A percentile compares a stretch with the other conserved stretches of the same genome.
Evolutionary conservation across 148 eudicot species (phyloP).

Genomic region (Persicaria tinctoria): DNA sequence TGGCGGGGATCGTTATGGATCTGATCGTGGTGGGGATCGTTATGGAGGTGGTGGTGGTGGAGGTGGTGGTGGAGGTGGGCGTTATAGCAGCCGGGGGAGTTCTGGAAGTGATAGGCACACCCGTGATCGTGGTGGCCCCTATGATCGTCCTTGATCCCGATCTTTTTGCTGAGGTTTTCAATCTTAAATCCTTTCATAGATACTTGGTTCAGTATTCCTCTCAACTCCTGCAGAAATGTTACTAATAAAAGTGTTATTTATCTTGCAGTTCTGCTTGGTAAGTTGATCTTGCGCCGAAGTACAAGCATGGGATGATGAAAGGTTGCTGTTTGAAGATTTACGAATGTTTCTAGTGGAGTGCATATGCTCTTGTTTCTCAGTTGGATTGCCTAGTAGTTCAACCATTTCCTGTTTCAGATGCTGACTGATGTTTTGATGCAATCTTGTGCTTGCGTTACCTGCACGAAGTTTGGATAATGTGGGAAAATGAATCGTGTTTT

Average conservation of each 20-base stretch:
- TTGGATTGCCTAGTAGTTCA: slow-evolving; percentile 46
- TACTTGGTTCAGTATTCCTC: neutral
- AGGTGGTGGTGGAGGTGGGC: slow-evolving; percentile 71
- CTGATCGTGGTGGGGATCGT: slow-evolving; percentile 78
- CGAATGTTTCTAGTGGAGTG: slow-evolving; percentile 32
- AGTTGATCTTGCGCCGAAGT: neutral
- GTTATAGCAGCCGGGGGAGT: slow-evolving; percentile 37
- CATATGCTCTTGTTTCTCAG: slow-evolving; percentile 40
- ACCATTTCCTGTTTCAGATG: slow-evolving; percentile 31
- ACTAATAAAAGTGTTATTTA: neutral
- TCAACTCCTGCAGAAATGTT: neutral
- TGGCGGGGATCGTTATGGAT: slow-evolving; percentile 62
- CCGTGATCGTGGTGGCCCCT: slow-evolving; percentile 95
- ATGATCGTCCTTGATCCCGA: slow-evolving; percentile 53
- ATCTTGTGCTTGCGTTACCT: slow-evolving; percentile 52
- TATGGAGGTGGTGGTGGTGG: slow-evolving; percentile 66
- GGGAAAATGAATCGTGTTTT: slow-evolving; percentile 32
- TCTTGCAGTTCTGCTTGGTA: slow-evolving; percentile 2
- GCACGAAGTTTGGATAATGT: slow-evolving; percentile 37
- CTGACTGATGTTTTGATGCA: slow-evolving; percentile 40
- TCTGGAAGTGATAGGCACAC: slow-evolving; percentile 57
- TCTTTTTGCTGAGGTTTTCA: slow-evolving; percentile 32
- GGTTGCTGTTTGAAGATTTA: slow-evolving; percentile 24
- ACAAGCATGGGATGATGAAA: neutral
- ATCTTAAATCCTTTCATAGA: slow-evolving; percentile 10